These are phyloP conservation scores for Neoarthrinium moseri DNA, from an alignment of 2,329 filamentous ascomycete genomes.

Conservation along the genomic window DNA sequence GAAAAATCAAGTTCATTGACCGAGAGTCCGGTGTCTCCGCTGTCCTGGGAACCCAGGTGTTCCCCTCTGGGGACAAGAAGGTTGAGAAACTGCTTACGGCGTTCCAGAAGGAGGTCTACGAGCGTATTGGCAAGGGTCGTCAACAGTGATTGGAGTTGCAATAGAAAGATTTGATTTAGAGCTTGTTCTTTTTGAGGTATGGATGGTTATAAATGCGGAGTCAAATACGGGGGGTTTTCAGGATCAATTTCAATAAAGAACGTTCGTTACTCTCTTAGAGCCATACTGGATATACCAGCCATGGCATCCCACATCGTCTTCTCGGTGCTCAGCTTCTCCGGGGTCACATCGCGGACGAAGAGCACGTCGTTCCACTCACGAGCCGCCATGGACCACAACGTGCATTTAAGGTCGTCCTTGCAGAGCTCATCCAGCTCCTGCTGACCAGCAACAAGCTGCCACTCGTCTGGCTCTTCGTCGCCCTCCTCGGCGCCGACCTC, in stretches of 20 bases:
- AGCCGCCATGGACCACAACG: not conserved
- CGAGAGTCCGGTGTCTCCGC: not conserved
- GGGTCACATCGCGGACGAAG: not conserved
- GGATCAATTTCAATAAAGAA: not conserved
- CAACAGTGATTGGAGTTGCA: too few relatives aligned
- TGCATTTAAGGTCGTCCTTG: not conserved
- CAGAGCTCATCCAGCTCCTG: not conserved
- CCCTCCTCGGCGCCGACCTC: not conserved
- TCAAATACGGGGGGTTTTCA: too few relatives aligned
- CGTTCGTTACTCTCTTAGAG: too few relatives aligned
- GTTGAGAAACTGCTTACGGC: not conserved
- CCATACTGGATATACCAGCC: not conserved
- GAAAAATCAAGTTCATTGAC: conserved; percentile 3
- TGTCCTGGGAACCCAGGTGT: conserved; percentile 1
- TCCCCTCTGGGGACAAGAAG: not conserved
- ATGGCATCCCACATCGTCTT: not conserved
- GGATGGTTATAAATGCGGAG: too few relatives aligned
- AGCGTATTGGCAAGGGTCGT: not conserved
- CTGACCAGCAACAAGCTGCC: not conserved
- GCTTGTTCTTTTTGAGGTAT: too few relatives aligned
- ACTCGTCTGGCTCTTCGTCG: not conserved
- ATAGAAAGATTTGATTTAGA: too few relatives aligned
- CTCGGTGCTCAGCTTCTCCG: not conserved
- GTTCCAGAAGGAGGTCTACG: conserved; percentile 2
- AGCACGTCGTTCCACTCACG: not conserved